Conservation (phyloP, 2,329 filamentous ascomycete species). For the Ophiostoma piceae region DNA sequence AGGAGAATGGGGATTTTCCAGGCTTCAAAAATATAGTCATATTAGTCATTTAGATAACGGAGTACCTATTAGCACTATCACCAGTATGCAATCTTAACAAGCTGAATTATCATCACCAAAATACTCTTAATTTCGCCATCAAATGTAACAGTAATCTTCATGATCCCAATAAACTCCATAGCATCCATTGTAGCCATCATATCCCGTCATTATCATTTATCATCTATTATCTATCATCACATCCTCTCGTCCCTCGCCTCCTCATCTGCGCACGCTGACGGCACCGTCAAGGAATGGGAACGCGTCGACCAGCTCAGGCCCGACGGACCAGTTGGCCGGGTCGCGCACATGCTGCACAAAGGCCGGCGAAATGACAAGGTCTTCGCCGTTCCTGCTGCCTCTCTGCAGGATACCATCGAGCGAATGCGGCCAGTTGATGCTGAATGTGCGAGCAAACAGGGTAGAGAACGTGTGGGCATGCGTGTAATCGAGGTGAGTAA, state of each 20-base stretch:
- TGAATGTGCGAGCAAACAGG: slow-evolving; percentile 15
- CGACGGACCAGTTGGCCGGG: slow-evolving; percentile 22
- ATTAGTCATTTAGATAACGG: too few species aligned
- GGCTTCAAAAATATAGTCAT: too few species aligned
- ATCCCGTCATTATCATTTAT: background rate
- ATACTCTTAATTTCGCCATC: background rate
- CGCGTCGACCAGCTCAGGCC: slow-evolving; percentile 22
- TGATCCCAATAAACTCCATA: background rate
- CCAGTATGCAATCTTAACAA: too few species aligned
- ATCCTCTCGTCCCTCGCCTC: background rate
- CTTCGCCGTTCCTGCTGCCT: slow-evolving; percentile 8
- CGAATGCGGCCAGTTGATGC: slow-evolving; percentile 21
- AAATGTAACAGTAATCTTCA: background rate
- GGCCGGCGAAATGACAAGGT: slow-evolving; percentile 18
- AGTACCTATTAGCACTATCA: too few species aligned
- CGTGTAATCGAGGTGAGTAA: slow-evolving; percentile 21
- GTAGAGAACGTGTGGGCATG: slow-evolving; percentile 17
- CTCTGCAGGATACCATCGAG: slow-evolving; percentile 21
- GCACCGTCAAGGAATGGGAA: slow-evolving; percentile 23
- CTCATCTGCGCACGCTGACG: slow-evolving; percentile 18
- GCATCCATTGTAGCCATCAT: background rate
- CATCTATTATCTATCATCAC: background rate
- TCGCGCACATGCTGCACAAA: slow-evolving; percentile 24
- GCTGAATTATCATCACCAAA: background rate
- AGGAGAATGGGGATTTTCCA: too few species aligned